Percentiles rank a stretch among this genome's conserved stretches.
Evolutionary conservation across 495 filamentous ascomycete species (phyloP).

Genomic region (Clohesyomyces aquaticus): DNA sequence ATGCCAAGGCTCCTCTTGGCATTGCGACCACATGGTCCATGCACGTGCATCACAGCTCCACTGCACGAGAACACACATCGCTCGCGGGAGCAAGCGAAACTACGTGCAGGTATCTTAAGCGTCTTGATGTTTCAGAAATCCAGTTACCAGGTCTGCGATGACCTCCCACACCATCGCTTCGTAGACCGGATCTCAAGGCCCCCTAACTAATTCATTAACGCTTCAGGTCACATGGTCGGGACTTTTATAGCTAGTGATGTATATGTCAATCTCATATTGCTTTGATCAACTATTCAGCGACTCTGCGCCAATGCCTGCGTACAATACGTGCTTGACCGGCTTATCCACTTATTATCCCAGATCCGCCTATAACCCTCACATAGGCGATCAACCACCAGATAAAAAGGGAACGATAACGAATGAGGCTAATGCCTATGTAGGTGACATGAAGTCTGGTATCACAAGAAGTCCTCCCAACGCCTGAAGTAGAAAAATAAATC

Average conservation of each 20-base stretch:
- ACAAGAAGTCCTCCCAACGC: conserved; percentile 23
- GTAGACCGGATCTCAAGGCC: background rate
- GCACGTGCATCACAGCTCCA: too few species aligned
- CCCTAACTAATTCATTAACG: too few species aligned
- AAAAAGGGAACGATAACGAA: conserved; percentile 9
- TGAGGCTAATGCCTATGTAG: conserved; percentile 22
- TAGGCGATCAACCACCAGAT: background rate
- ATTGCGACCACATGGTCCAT: background rate
- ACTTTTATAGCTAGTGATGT: background rate
- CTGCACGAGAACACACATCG: too few species aligned
- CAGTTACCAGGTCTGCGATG: background rate
- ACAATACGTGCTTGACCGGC: background rate
- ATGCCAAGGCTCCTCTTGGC: background rate
- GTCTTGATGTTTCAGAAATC: background rate
- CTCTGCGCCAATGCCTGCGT: background rate
- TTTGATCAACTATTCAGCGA: background rate
- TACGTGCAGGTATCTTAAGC: background rate
- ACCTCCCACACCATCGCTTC: background rate
- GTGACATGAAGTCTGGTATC: conserved; percentile 38
- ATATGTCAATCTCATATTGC: background rate
- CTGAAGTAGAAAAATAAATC: conserved; percentile 2
- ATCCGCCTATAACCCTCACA: conserved; percentile 1
- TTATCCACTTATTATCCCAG: background rate
- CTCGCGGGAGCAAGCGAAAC: background rate
- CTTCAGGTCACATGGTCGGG: too few species aligned